Evolutionary conservation across 2,329 filamentous ascomycete species (phyloP), one percentile per base, ranked within the genome.

Genomic region (Eutypa lata): DNA sequence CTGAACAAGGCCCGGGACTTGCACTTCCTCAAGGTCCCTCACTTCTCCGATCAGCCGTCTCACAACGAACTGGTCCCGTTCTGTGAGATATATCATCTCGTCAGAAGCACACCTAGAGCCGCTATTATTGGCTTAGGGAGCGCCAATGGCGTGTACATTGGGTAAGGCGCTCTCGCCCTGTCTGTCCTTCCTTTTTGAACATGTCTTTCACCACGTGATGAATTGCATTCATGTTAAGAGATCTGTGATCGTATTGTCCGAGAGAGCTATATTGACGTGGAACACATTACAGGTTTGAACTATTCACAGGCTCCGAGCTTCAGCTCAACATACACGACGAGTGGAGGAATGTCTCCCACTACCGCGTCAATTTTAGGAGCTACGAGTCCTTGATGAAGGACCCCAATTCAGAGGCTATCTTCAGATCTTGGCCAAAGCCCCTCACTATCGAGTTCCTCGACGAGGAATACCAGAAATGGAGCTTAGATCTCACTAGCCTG

Each of bases 241-340:
- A 31, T 31, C 5, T 31, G 10, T 31, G 26, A 10, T 10, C 10
- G 26, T 31, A 31, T 10, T 10, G 10, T 31, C 5, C 26, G 26
- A 31, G 26, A 10, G 6, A 31, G 10, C 6, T 31, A 6, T 31
- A 31, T 31, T 31, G 26, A 31, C 26, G 26, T 31, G 5, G 26
- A 31, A 31, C 10, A 6, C 26, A 31, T 10, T 26, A 21, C 5
- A 45, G 42, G 14, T 45, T 45, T 13, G 42, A 45, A n/a, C 42
- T 45, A 8, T 45, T 45, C 19, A 24, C 42, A 5, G 42, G 42
- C 21, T 45, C 42, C 4, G 42, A 45, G 42, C 42, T 45, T 8
- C 19, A 45, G 42, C 42, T 45, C 22, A 45, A 45, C 21, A 45
- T 45, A 22, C 42, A 45, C 42, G 42, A 45, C 42, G 42, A 45